Evolutionary conservation across 768 basidiomycete species (phyloP).

Genomic region (Epithele typhae): DNA sequence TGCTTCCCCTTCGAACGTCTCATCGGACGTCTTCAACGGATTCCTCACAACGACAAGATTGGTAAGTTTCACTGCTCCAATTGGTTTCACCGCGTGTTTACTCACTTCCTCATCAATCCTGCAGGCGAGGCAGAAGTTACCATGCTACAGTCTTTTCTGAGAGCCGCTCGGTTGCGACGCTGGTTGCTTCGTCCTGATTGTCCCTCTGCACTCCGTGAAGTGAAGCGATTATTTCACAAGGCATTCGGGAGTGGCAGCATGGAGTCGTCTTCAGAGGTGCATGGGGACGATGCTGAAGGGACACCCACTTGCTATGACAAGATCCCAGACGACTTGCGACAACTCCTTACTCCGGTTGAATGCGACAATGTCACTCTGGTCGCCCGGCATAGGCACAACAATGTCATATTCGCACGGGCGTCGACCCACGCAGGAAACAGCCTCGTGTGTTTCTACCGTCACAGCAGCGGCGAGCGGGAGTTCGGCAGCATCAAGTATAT

Average conservation of each 20-base stretch:
- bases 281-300: background rate
- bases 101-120: background rate
- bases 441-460: background rate
- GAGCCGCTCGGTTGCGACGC: slow-evolving; percentile 2
- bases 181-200: slow-evolving; percentile 5
- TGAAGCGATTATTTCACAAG: slow-evolving; percentile 1
- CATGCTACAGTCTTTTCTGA: slow-evolving; percentile 3
- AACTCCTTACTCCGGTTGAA: background rate
- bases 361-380: background rate
- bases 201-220: background rate
- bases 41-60: slow-evolving; percentile 22
- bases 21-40: slow-evolving; percentile 20
- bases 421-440: slow-evolving; percentile 3
- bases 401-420: no score
- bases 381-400: no score
- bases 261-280: background rate
- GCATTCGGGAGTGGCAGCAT: no score
- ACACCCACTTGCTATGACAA: background rate
- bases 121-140: slow-evolving; percentile 4
- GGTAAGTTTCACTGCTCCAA: slow-evolving; percentile 8
- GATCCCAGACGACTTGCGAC: background rate
- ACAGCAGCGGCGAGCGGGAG: background rate
- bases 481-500: slow-evolving; percentile 9
- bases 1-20: slow-evolving; percentile 23
- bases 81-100: background rate